Conservation (phyloP, 2,329 filamentous ascomycete genomes). For the Neonectria ditissima region DNA sequence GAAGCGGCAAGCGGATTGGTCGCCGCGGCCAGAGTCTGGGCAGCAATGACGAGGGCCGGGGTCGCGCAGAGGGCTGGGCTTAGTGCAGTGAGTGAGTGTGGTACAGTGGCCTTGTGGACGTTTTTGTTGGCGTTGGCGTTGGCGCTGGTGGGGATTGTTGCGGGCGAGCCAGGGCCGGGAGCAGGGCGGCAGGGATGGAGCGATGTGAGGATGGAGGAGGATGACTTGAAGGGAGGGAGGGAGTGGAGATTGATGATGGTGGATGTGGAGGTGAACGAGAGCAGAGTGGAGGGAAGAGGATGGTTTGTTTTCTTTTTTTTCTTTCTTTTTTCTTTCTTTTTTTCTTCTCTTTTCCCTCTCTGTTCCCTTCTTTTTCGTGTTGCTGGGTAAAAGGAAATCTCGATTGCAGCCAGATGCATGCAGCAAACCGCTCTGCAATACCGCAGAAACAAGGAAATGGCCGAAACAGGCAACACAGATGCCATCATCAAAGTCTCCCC, state of each 20-base stretch:
- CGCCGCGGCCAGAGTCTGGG: constrained; percentile 25
- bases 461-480: constrained; percentile 17
- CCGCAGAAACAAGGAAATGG: constrained; percentile 17
- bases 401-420: constrained; percentile 10
- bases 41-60: constrained; percentile 33
- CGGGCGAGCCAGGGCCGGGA: constrained; percentile 13
- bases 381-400: neutral
- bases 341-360: neutral
- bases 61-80: constrained; percentile 14
- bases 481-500: constrained; percentile 16
- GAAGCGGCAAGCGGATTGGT: constrained; percentile 19
- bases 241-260: constrained; percentile 19
- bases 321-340: neutral
- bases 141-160: constrained; percentile 30
- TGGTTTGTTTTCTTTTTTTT: neutral
- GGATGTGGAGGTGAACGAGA: constrained; percentile 18
- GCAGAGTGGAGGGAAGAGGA: constrained; percentile 6
- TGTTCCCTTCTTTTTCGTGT: neutral
- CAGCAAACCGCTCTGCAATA: neutral
- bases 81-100: too few species aligned
- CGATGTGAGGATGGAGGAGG: constrained; percentile 13
- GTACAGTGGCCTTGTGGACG: constrained; percentile 16
- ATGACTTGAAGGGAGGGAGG: constrained; percentile 1
- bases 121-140: constrained; percentile 33
- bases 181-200: constrained; percentile 26